Evolutionary conservation across 768 basidiomycete genomes (phyloP).

Genomic region (Leccinum variicolor): DNA sequence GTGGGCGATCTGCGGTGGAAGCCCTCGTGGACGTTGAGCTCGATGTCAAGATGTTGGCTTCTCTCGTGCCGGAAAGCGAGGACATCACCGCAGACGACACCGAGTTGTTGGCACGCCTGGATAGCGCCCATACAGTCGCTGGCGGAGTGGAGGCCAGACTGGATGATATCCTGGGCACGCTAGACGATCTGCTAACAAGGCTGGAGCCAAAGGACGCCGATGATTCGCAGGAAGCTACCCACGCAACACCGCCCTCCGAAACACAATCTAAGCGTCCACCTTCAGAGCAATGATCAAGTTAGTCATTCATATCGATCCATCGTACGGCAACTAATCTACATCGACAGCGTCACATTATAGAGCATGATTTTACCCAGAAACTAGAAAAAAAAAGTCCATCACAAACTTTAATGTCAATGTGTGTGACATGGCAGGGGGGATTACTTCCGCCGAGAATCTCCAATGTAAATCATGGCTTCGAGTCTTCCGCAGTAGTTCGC

Average conservation of each 20-base stretch:
- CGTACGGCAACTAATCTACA: background rate
- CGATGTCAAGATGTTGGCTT: constrained; percentile 36
- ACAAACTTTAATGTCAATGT: constrained; percentile 5
- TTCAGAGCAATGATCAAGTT: constrained; percentile 13
- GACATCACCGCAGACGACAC: constrained; percentile 34
- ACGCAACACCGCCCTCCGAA: background rate
- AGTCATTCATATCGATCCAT: constrained; percentile 3
- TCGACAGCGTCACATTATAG: constrained; percentile 2
- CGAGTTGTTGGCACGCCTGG: constrained; percentile 54
- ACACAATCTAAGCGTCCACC: background rate
- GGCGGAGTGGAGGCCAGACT: constrained; percentile 58
- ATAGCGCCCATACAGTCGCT: constrained; percentile 58
- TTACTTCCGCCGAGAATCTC: constrained; percentile 26
- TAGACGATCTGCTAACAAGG: constrained; percentile 51
- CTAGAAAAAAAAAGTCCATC: constrained; percentile 4
- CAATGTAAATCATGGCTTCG: constrained; percentile 26
- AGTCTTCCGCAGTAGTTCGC: constrained; percentile 42
- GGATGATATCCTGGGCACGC: constrained; percentile 55
- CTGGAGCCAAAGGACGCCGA: constrained; percentile 33
- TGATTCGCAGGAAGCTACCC: background rate
- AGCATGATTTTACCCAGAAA: constrained; percentile 15
- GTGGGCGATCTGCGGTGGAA: constrained; percentile 4
- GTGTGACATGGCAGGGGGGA: constrained; percentile 10
- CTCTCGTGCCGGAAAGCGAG: constrained; percentile 27
- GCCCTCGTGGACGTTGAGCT: constrained; percentile 25